Base-by-base conservation (phyloP, 106 monocot species). In the Hemerocallis citrina region DNA sequence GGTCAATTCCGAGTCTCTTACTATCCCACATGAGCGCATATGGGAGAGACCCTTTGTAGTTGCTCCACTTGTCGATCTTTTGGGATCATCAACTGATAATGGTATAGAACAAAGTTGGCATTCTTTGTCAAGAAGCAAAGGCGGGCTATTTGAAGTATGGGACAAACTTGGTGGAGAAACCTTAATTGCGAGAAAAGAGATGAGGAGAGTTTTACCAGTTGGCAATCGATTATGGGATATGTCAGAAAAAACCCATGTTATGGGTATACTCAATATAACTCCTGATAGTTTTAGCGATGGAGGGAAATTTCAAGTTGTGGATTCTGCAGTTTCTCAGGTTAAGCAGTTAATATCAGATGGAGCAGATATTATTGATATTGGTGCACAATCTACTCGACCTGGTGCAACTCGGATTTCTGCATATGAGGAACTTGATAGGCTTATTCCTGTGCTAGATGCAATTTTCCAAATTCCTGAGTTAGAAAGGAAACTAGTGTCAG, bases 261-360 rank as follows among this genome's bases (percentile, higher is more conserved):
- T 94, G 93, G 93, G 93, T 32, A 54, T 94, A 4, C 77, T 94
- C 62, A 94, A 95, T 69, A 59, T 95, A 42, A 95, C 95, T 10
- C 89, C 86, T 3, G 95, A 95, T 63, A 95, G 95, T 65, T 95
- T 89, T 71, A 95, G 89, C 43, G 95, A 95, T 71, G 89, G 95
- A 34, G 89, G 95, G 7, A 81, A 84, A 60, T 83, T 81, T 77
- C 69, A 56, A 46, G 43, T 72, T 19, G 68, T 86, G 14, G 74
- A 78, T 32, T 54, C 67, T 66, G 89, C 89, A 47, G 64, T 84
- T 58, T 75, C 83, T 59, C 86, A 81, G n/a, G 74, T 76, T 22
- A 83, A 34, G 52, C 34, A 43, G 55, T 67, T 95, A 43, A 73
- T 95, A 44, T 79, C 78, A 35, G 73, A 95, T 66, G 95, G 95